Conservation (phyloP, 106 monocot species). For the Phalaenopsis equestris region DNA sequence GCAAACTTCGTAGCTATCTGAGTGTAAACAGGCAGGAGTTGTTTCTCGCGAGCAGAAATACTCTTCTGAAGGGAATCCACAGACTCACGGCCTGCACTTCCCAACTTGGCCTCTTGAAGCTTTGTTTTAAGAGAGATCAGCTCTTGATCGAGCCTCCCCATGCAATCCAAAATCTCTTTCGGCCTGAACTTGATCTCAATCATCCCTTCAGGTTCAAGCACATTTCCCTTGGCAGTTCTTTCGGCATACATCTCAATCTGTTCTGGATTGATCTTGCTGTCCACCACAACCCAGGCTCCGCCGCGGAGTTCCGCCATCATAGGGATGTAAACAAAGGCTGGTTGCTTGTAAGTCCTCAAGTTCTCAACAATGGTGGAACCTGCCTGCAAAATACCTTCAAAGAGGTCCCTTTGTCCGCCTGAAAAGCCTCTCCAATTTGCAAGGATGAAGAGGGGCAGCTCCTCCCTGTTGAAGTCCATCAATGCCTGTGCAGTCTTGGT, state of each 20-base stretch:
- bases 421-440: slow-evolving; percentile 99
- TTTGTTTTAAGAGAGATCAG: slow-evolving; percentile 41
- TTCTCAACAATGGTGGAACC: slow-evolving; percentile 97
- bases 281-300: slow-evolving; percentile 98
- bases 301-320: slow-evolving; percentile 89
- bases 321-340: slow-evolving; percentile 96
- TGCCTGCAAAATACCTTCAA: slow-evolving; percentile 98
- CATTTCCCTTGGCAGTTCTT: slow-evolving; percentile 82
- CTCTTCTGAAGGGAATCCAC: slow-evolving; percentile 43
- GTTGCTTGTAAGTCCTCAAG: slow-evolving; percentile 82
- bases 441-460: slow-evolving; percentile 88
- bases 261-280: slow-evolving; percentile 97
- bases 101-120: slow-evolving; percentile 41
- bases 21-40: slow-evolving; percentile 67
- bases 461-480: slow-evolving; percentile 88
- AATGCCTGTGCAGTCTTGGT: slow-evolving; percentile 91
- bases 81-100: slow-evolving; percentile 11
- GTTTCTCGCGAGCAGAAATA: slow-evolving; percentile 57
- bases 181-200: slow-evolving; percentile 94
- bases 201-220: slow-evolving; percentile 96
- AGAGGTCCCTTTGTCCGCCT: slow-evolving; percentile 94
- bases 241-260: slow-evolving; percentile 99
- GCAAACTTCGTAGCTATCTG: slow-evolving; percentile 95
- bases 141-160: slow-evolving; percentile 76
- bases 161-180: slow-evolving; percentile 80